Base-by-base conservation (phyloP, 495 filamentous ascomycete genomes). In the Schizothecium vesticola region DNA sequence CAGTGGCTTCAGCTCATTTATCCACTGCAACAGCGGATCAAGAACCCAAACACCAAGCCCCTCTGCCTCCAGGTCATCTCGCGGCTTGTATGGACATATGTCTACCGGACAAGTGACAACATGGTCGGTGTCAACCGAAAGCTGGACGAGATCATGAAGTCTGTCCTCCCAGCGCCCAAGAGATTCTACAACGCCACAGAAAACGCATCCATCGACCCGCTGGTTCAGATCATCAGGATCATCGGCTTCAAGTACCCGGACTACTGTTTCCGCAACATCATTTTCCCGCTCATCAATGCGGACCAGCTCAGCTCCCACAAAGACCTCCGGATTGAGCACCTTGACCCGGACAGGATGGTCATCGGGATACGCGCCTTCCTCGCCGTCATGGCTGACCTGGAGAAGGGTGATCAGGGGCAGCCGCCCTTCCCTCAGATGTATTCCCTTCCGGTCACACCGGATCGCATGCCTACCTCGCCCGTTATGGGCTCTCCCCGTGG, bases 341-440 rank as follows among this genome's bases (percentile, higher is more conserved):
- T 99, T 72, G 95, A 97, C 63, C 95, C 95, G 0, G 95, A 99
- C 74, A 91, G 90, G 74, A 97, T 97, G 83, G 92, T 97, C 11
- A 91, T 99, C 73, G 95, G 94, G 12, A 99, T 99, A 67, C 86
- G 92, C 62, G 89, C 95, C 10, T 99, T 97, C 73, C 83, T 99
- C 8, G 90, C 90, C 12, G 91, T 97, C 57, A 93, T 98, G 89
- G 84, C 90, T 1, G 95, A 99, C 77, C 79, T 98, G n/a, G 95
- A 98, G 78, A 94, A 89, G 64, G 88, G 89, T 28, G 90, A 94
- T 36, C 84, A 87, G 72, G 86, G 90, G 19, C 87, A 87, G 55
- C 95, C 95, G 24, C 91, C 92, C 0, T 97, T 97, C 71, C 94
- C 95, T 16, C 81, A 83, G 64, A 78, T 83, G 7, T 88, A 88